These are phyloP conservation scores for Clohesyomyces aquaticus DNA, from an alignment of 495 filamentous ascomycete species.

Conservation along the genomic window DNA sequence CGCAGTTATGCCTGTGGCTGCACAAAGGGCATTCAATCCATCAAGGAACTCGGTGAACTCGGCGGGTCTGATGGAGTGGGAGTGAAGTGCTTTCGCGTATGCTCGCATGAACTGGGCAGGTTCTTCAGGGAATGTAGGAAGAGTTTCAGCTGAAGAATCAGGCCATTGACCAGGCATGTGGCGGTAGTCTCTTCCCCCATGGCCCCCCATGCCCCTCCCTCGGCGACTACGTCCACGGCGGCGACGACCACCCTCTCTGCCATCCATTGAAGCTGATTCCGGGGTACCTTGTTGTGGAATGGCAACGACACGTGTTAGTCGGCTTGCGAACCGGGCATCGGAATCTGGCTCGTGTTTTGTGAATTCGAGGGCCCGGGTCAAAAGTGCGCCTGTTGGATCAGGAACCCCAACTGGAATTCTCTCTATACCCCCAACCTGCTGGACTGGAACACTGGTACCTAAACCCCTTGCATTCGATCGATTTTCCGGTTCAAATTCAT, in stretches of 20 bases:
- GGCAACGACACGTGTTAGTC: constrained; percentile 24
- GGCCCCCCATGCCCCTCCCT: constrained; percentile 1
- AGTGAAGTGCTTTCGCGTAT: constrained; percentile 40
- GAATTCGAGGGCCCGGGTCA: constrained; percentile 31
- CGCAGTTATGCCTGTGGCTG: constrained; percentile 16
- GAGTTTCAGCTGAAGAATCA: constrained; percentile 7
- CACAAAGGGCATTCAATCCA: constrained; percentile 35
- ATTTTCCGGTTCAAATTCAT: constrained; percentile 22
- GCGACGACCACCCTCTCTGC: constrained; percentile 1
- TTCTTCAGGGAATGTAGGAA: neutral
- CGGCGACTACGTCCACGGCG: constrained; percentile 6
- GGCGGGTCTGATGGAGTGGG: constrained; percentile 36
- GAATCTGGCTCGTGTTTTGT: constrained; percentile 36
- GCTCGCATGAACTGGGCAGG: constrained; percentile 37
- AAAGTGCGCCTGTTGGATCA: constrained; percentile 14
- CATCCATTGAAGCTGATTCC: neutral
- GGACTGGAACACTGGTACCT: constrained; percentile 24
- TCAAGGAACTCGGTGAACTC: constrained; percentile 41
- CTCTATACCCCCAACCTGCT: constrained; percentile 14
- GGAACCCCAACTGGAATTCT: constrained; percentile 24
- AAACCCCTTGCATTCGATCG: constrained; percentile 23
- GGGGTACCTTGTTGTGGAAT: constrained; percentile 28
- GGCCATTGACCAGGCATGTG: constrained; percentile 26
- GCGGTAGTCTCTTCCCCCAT: neutral
- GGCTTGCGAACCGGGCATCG: constrained; percentile 33